phyloP scores from a whole-genome alignment of 1,139 yeast genomes.

The Lodderomyces jiufengensis region DNA sequence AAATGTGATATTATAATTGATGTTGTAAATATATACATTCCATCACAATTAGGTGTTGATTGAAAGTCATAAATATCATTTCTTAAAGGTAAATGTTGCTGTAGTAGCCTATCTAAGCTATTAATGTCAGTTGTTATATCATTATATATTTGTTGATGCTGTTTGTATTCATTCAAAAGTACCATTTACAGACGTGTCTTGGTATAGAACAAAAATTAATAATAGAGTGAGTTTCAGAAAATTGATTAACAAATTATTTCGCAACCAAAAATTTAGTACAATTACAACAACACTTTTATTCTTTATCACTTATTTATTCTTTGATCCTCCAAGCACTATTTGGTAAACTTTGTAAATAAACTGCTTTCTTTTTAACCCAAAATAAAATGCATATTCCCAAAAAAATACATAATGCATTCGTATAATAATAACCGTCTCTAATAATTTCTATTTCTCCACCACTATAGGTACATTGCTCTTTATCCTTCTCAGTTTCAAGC shows the following conservation, averaged over 20 bases:
- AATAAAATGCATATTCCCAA: slow-evolving; percentile 67
- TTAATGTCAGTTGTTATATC: slow-evolving; percentile 25
- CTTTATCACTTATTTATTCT: neutral
- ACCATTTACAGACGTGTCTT: slow-evolving; percentile 8
- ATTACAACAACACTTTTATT: neutral
- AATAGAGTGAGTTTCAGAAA: slow-evolving; percentile 1
- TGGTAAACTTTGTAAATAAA: slow-evolving; percentile 59
- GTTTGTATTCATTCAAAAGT: slow-evolving; percentile 10
- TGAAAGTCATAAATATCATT: slow-evolving; percentile 36
- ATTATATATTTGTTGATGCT: slow-evolving; percentile 9
- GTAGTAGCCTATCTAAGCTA: slow-evolving; percentile 23
- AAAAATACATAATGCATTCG: slow-evolving; percentile 67
- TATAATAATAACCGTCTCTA: slow-evolving; percentile 81
- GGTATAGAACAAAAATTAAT: slow-evolving; percentile 2
- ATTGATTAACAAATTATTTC: too few species aligned
- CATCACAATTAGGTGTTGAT: slow-evolving; percentile 31
- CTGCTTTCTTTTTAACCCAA: slow-evolving; percentile 62
- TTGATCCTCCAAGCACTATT: slow-evolving; percentile 66
- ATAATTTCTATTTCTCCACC: slow-evolving; percentile 56
- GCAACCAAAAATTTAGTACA: neutral
- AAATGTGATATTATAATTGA: slow-evolving; percentile 31
- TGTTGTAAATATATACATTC: slow-evolving; percentile 21
- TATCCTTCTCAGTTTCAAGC: slow-evolving; percentile 31
- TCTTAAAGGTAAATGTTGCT: slow-evolving; percentile 9
- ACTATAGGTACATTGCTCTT: slow-evolving; percentile 44